phyloP scores from a whole-genome alignment of 139 green algal genomes.

The Pleodorina starrii region DNA sequence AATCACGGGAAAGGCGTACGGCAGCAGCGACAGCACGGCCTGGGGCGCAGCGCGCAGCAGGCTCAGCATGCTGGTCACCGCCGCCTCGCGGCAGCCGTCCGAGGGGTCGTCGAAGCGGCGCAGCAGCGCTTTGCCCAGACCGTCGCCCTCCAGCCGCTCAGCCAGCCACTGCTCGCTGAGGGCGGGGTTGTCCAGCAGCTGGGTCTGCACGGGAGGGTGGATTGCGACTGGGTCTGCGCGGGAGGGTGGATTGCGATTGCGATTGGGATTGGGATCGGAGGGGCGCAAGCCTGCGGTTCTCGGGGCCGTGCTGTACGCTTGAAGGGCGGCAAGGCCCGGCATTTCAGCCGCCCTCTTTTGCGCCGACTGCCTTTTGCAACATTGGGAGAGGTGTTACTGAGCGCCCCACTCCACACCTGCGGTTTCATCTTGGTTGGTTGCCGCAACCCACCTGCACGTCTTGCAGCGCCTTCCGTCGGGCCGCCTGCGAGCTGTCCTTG shows the following conservation, averaged over 20 bases:
- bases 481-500: conserved; percentile 26
- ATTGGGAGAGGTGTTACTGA: no score
- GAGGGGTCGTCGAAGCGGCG: conserved; percentile 64
- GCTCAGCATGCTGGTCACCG: conserved; percentile 47
- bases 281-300: no score
- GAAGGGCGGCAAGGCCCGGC: no score
- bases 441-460: conserved; percentile 50
- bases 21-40: conserved; percentile 62
- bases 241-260: no score
- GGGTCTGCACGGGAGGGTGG: background rate
- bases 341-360: no score
- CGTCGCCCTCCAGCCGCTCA: conserved; percentile 26
- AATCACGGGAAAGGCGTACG: conserved; percentile 71
- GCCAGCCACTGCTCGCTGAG: conserved; percentile 24
- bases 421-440: no score
- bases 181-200: conserved; percentile 24
- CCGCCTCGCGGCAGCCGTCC: conserved; percentile 60
- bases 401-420: no score
- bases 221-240: no score
- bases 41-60: conserved; percentile 54
- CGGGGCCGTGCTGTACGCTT: no score
- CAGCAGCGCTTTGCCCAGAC: conserved; percentile 68
- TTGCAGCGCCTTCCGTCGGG: conserved; percentile 46
- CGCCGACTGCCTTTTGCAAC: no score
- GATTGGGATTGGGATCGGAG: no score